Evolutionary conservation across 495 filamentous ascomycete species (phyloP).

Genomic region (Venustampulla echinocandica): DNA sequence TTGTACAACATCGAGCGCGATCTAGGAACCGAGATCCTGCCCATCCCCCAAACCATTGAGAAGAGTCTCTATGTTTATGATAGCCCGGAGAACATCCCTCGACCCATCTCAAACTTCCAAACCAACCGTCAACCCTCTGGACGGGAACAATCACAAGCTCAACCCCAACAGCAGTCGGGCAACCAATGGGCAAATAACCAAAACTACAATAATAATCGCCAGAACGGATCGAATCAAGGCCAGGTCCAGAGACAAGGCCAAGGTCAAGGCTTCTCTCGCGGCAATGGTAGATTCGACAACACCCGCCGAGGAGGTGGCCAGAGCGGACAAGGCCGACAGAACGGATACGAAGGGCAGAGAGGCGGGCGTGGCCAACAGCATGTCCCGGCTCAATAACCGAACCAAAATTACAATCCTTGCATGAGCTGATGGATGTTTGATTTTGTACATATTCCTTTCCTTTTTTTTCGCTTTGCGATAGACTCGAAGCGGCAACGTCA

Average conservation of each 20-base stretch:
- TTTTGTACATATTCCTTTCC: conserved; percentile 24
- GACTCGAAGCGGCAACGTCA: conserved; percentile 14
- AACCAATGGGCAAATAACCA: conserved; percentile 16
- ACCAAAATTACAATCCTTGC: not conserved
- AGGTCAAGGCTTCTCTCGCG: conserved; percentile 15
- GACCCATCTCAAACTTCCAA: conserved; percentile 50
- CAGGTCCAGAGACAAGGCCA: conserved; percentile 32
- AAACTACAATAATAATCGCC: conserved; percentile 16
- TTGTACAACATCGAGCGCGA: conserved; percentile 98
- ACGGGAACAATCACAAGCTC: conserved; percentile 25
- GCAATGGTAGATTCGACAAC: conserved; percentile 29
- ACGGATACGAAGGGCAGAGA: conserved; percentile 33
- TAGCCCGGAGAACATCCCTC: conserved; percentile 85
- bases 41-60: conserved; percentile 89
- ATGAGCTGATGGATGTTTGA: conserved; percentile 12
- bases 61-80: conserved; percentile 99
- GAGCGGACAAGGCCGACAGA: conserved; percentile 29
- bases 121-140: conserved; percentile 18
- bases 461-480: conserved; percentile 19
- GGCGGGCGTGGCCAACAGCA: conserved; percentile 32
- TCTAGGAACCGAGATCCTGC: conserved; percentile 91
- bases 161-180: conserved; percentile 20
- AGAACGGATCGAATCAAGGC: conserved; percentile 15
- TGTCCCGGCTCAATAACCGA: conserved; percentile 19
- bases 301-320: conserved; percentile 27